Base-by-base conservation (phyloP, 2,329 filamentous ascomycete genomes). In the Penicillium sp. region DNA sequence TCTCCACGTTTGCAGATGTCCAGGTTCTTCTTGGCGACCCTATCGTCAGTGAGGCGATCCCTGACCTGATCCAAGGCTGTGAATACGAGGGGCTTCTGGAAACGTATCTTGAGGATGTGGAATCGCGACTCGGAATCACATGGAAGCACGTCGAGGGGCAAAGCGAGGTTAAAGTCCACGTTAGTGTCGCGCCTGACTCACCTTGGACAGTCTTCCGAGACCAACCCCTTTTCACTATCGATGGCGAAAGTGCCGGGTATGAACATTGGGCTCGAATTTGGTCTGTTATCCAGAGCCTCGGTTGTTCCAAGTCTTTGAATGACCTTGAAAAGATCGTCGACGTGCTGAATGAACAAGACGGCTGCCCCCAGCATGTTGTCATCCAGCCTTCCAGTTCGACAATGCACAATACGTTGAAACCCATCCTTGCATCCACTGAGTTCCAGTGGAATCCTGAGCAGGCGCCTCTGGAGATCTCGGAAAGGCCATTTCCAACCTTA, bases 291-390 rank as follows among this genome's bases (percentile, higher is more conserved):
- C 37, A 48, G 18, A 52, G 51, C n/a, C 49, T 57, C 32, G 64
- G 65, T 27, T 63, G 56, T 40, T 68, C 67, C 12, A 64, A 60
- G 43, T 69, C 63, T 18, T 44, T 35, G 13, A 39, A 47, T 11
- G 54, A 64, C 8, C 52, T 70, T 26, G 53, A 51, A 11, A 51
- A 38, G 9, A 54, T 70, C 33, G 59, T 59, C 9, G 52, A 67
- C 38, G 33, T 66, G 33, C 54, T 72, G 28, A 57, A 70, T 44
- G 67, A 71, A 26, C 53, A 62, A 39, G 66, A 68, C 35, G 67
- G 68, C 2, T 46, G 49, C 11, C 48, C 43, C 0, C 43, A 53
- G 4, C 28, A 41, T n/a, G 44, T 59, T 9, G 13, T 11, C 32
- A 43, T 43, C 4, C 18, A 36, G 24, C 44, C 45, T 12, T 35